These are phyloP conservation scores for Paraphaeosphaeria sporulosa DNA, from an alignment of 2,329 filamentous ascomycete genomes.

Conservation along the genomic window DNA sequence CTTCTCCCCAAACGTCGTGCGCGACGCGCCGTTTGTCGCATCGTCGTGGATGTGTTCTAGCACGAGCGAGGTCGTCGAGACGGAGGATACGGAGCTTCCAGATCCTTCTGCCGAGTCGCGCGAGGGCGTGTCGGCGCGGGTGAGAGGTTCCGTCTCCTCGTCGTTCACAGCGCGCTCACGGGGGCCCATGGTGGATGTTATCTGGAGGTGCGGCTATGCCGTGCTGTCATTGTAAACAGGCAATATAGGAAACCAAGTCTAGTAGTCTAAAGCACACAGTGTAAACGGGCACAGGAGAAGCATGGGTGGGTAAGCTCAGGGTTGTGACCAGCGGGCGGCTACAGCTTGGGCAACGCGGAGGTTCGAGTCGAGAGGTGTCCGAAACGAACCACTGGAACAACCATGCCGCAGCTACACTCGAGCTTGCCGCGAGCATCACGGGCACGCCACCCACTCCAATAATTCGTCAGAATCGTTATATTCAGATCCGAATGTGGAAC, in stretches of 20 bases:
- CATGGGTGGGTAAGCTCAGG: neutral
- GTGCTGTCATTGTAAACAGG: constrained; percentile 27
- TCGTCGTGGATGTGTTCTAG: constrained; percentile 76
- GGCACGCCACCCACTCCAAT: constrained; percentile 33
- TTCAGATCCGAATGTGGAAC: constrained; percentile 32
- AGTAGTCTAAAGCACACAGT: neutral
- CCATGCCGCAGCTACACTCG: constrained; percentile 33
- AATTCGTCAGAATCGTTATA: constrained; percentile 26
- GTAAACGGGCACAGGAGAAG: neutral
- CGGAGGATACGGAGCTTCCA: constrained; percentile 71
- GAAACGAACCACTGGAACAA: constrained; percentile 27
- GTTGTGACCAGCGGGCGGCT: constrained; percentile 9
- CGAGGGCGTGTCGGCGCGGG: constrained; percentile 39
- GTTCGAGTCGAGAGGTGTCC: constrained; percentile 33
- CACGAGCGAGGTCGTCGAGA: constrained; percentile 83
- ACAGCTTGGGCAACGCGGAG: constrained; percentile 28
- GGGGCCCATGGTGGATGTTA: constrained; percentile 37
- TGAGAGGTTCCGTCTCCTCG: constrained; percentile 57
- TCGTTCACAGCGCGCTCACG: constrained; percentile 45
- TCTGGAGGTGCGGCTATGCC: neutral
- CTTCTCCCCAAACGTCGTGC: constrained; percentile 40
- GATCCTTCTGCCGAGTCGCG: constrained; percentile 46
- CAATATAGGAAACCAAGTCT: neutral
- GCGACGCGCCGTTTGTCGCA: constrained; percentile 46
- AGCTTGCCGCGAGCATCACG: constrained; percentile 18